Evolutionary conservation across 73 alveolate species (phyloP).

Genomic region (Uronychia setigera): DNA sequence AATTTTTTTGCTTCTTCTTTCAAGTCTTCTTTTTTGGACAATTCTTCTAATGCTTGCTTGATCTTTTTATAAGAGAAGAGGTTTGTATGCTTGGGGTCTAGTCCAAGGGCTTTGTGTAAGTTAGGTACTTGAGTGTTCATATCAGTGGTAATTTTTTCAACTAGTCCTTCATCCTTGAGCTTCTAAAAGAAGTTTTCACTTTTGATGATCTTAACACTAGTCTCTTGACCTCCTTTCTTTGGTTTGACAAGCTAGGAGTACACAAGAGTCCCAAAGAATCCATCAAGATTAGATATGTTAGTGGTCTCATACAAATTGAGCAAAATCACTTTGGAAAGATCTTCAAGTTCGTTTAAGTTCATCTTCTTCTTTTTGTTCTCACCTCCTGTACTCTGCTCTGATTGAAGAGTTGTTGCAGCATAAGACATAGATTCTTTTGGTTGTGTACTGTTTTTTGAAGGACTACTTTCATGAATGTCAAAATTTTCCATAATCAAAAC

Average conservation of each 20-base stretch:
- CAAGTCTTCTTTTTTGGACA: neutral
- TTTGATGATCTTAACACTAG: neutral
- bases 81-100: neutral
- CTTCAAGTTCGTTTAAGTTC: neutral
- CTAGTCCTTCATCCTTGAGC: neutral
- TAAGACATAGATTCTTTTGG: neutral
- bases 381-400: neutral
- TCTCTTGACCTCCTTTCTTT: neutral
- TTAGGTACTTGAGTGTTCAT: neutral
- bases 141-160: neutral
- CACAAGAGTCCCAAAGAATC: neutral
- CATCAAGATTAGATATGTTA: neutral
- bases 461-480: conserved; percentile 31
- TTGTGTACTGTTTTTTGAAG: neutral
- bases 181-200: neutral
- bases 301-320: neutral
- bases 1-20: neutral
- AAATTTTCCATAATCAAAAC: conserved; percentile 68
- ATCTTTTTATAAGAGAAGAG: neutral
- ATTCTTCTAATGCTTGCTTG: neutral
- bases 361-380: neutral
- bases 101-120: neutral
- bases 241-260: neutral
- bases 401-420: neutral
- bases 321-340: neutral